These are phyloP conservation scores for Gossypium sturtianum DNA, from an alignment of 345 rosid genomes.

Conservation along the genomic window DNA sequence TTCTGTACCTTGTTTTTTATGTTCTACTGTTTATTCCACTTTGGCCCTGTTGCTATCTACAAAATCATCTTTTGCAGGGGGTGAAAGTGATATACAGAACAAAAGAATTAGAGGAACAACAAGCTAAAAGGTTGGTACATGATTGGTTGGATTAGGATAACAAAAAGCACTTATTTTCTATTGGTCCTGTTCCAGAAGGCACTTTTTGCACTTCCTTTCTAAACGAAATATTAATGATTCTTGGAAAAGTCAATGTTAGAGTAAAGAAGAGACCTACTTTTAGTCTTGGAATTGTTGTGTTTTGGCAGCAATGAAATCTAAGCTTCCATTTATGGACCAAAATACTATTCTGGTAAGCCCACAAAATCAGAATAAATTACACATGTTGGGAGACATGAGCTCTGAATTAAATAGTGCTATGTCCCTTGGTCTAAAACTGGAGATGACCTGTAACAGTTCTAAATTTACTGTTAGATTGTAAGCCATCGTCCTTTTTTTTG, in stretches of 20 bases:
- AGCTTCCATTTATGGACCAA: neutral
- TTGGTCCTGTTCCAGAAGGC: neutral
- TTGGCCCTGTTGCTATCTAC: conserved; percentile 3
- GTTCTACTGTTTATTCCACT: conserved; percentile 15
- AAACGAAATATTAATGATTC: neutral
- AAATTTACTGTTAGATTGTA: neutral
- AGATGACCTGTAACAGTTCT: neutral
- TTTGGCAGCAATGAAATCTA: neutral
- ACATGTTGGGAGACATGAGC: neutral
- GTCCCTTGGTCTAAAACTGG: neutral
- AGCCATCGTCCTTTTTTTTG: neutral
- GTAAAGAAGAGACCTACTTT: neutral
- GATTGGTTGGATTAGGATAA: neutral
- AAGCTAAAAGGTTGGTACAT: conserved; percentile 63
- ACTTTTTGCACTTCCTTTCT: neutral
- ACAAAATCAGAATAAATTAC: neutral
- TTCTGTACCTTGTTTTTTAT: neutral
- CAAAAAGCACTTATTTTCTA: neutral
- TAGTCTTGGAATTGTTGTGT: neutral
- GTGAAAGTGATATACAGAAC: conserved; percentile 75
- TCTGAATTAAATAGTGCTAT: neutral
- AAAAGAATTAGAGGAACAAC: conserved; percentile 78
- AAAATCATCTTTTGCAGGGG: conserved; percentile 42
- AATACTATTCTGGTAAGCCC: neutral
- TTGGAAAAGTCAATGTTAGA: conserved; percentile 4